These are phyloP conservation scores for Blastobotrys illinoisensis DNA, from an alignment of 1,139 yeast genomes.

Conservation along the genomic window DNA sequence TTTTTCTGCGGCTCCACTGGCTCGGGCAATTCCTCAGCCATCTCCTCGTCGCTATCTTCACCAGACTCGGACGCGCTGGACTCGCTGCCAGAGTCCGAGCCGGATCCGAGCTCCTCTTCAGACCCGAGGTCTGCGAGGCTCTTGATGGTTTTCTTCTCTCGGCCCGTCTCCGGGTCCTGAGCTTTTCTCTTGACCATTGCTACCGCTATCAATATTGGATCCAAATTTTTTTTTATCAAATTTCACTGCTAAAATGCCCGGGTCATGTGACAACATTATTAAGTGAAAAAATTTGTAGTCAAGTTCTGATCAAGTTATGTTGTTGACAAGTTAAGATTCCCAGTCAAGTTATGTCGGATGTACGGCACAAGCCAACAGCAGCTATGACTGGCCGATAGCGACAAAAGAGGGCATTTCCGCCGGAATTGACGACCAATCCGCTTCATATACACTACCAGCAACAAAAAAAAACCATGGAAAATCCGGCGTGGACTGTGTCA, in stretches of 20 bases:
- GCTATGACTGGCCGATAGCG: too few species aligned
- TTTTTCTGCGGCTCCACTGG: conserved; percentile 12
- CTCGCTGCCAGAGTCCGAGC: neutral
- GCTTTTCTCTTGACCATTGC: conserved; percentile 14
- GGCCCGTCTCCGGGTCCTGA: conserved; percentile 5
- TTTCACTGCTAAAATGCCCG: neutral
- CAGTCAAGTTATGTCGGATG: too few species aligned
- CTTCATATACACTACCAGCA: too few species aligned
- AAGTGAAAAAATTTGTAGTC: neutral
- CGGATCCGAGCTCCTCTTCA: conserved; percentile 2
- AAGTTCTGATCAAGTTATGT: neutral
- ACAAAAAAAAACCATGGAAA: too few species aligned
- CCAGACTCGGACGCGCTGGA: neutral
- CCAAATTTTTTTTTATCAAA: conserved; percentile 1
- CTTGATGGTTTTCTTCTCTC: conserved; percentile 11
- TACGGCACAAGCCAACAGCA: too few species aligned
- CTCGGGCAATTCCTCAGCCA: conserved; percentile 4
- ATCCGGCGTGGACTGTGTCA: too few species aligned
- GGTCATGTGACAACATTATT: neutral
- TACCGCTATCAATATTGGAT: neutral
- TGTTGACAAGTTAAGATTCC: too few species aligned
- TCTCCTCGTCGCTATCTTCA: neutral
- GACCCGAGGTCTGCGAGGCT: conserved; percentile 14
- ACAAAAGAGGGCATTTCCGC: too few species aligned
- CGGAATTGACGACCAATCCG: too few species aligned